phyloP scores from a whole-genome alignment of 495 filamentous ascomycete genomes.

The Daldinia decipiens region DNA sequence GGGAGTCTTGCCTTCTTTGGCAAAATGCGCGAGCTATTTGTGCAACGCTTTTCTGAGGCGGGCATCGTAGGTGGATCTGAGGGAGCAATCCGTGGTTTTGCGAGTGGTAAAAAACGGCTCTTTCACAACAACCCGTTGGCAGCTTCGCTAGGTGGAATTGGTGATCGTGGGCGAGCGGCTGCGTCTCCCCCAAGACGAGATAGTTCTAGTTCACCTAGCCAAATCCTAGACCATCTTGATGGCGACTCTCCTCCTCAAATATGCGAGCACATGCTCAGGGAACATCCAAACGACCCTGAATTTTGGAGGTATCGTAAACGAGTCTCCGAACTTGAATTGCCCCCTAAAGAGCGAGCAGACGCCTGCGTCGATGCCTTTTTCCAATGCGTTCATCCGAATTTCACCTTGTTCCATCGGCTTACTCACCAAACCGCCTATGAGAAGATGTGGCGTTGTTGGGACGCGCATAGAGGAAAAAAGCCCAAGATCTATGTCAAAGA shows the following conservation, averaged over 20 bases:
- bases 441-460: slow-evolving; percentile 48
- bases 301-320: slow-evolving; percentile 41
- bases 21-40: slow-evolving; percentile 47
- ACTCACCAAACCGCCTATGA: slow-evolving; percentile 57
- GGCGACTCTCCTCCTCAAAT: slow-evolving; percentile 37
- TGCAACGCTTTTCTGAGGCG: slow-evolving; percentile 25
- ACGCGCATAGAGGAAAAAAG: slow-evolving; percentile 16
- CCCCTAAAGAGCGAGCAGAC: slow-evolving; percentile 48
- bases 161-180: slow-evolving; percentile 20
- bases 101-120: background rate
- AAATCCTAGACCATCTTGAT: slow-evolving; percentile 32
- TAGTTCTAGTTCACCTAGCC: background rate
- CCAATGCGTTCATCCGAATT: slow-evolving; percentile 56
- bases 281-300: slow-evolving; percentile 37
- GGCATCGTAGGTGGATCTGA: slow-evolving; percentile 8
- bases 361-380: slow-evolving; percentile 56
- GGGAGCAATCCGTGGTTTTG: background rate
- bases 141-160: slow-evolving; percentile 35
- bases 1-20: slow-evolving; percentile 50
- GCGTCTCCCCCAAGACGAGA: slow-evolving; percentile 6
- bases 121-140: slow-evolving; percentile 29
- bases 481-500: slow-evolving; percentile 9
- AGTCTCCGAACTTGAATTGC: slow-evolving; percentile 42
- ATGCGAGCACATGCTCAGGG: slow-evolving; percentile 36
- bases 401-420: slow-evolving; percentile 56